phyloP scores from a whole-genome alignment of 495 filamentous ascomycete species.

The Trichoderma asperelloides region DNA sequence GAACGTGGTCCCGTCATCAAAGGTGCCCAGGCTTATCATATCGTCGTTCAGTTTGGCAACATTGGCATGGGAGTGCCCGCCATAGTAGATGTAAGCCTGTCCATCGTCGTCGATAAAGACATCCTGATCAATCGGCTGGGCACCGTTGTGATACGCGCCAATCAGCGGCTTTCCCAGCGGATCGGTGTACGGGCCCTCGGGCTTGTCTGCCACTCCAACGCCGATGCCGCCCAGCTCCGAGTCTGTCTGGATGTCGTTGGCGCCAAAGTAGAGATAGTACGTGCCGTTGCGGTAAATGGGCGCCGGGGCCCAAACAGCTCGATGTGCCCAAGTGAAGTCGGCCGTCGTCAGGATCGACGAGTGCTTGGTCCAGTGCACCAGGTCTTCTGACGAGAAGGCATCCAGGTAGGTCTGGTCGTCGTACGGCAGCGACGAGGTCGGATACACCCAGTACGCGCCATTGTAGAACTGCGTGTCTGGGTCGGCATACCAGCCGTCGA shows the following conservation, averaged over 20 bases:
- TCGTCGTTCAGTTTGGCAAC: constrained; percentile 53
- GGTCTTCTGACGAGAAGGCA: constrained; percentile 44
- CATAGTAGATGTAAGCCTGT: constrained; percentile 54
- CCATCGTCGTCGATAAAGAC: constrained; percentile 54
- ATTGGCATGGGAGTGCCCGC: constrained; percentile 62
- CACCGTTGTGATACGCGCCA: constrained; percentile 24
- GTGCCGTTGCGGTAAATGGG: constrained; percentile 49
- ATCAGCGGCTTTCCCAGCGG: background rate
- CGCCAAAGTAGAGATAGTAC: constrained; percentile 59
- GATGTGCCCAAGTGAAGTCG: constrained; percentile 54
- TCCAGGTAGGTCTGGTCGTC: constrained; percentile 39
- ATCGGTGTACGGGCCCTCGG: constrained; percentile 46
- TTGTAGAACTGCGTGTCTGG: constrained; percentile 44
- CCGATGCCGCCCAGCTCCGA: constrained; percentile 47
- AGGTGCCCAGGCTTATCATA: constrained; percentile 54
- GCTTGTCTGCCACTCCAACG: constrained; percentile 44
- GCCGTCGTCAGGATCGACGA: constrained; percentile 44
- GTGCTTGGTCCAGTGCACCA: constrained; percentile 50
- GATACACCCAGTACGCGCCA: constrained; percentile 41
- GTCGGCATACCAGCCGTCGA: constrained; percentile 42
- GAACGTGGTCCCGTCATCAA: constrained; percentile 46
- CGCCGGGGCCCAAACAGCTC: constrained; percentile 59
- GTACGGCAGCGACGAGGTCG: constrained; percentile 37
- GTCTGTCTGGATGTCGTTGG: constrained; percentile 32
- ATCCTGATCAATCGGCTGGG: constrained; percentile 57